Conservation (phyloP, 2,329 filamentous ascomycete genomes). For the Colletotrichum lupini region DNA sequence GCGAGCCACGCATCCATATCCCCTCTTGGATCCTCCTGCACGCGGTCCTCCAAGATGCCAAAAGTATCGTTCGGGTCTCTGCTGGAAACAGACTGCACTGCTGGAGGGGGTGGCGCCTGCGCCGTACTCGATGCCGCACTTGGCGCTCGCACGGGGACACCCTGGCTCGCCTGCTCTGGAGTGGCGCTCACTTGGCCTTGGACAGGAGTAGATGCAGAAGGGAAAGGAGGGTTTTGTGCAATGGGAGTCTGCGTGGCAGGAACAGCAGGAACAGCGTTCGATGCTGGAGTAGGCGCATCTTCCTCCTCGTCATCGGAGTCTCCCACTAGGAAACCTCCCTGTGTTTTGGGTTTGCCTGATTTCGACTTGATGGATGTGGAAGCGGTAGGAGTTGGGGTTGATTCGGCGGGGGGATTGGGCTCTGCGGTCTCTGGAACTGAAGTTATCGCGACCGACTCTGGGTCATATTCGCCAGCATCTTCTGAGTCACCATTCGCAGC, state of each 20-base stretch:
- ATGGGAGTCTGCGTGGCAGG: constrained; percentile 1
- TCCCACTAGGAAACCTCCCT: constrained; percentile 69
- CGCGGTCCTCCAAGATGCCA: constrained; percentile 86
- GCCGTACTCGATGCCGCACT: constrained; percentile 55
- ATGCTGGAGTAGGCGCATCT: constrained; percentile 37
- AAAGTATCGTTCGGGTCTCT: constrained; percentile 75
- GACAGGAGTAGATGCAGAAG: constrained; percentile 26
- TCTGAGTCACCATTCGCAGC: constrained; percentile 53
- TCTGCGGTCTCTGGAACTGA: constrained; percentile 42
- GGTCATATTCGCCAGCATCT: constrained; percentile 63
- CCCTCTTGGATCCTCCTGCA: constrained; percentile 91
- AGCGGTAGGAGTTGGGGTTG: constrained; percentile 36
- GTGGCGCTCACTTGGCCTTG: constrained; percentile 30
- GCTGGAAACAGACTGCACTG: constrained; percentile 35
- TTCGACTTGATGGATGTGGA: constrained; percentile 39
- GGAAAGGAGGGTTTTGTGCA: constrained; percentile 10
- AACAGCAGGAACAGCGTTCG: constrained; percentile 12
- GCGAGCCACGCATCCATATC: constrained; percentile 92
- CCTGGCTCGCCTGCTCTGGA: constrained; percentile 37
- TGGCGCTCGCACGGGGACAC: constrained; percentile 34
- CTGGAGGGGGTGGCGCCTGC: constrained; percentile 43
- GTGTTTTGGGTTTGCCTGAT: constrained; percentile 66
- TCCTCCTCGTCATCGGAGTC: constrained; percentile 68
- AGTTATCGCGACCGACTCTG: constrained; percentile 61
- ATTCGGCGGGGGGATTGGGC: constrained; percentile 42